These are phyloP conservation scores for Ustanciosporium gigantosporum DNA, from an alignment of 1,284 basidiomycete genomes.

Conservation along the genomic window DNA sequence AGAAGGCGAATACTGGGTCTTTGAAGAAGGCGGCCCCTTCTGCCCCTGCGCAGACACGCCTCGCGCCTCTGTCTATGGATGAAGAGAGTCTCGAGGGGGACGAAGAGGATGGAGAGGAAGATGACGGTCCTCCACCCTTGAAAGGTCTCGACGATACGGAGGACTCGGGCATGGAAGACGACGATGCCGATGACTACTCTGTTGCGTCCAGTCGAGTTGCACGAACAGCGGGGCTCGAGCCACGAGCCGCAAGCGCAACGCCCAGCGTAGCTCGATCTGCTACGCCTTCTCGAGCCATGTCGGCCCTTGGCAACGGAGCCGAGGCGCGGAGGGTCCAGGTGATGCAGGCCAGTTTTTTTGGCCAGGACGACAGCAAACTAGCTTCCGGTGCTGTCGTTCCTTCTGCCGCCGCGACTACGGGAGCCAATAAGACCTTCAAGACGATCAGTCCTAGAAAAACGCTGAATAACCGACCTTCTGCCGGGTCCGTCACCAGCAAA, in stretches of 20 bases:
- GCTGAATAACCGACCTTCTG: background rate
- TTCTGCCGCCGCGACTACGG: conserved; percentile 19
- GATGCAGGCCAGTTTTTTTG: conserved; percentile 61
- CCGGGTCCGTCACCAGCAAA: conserved; percentile 1
- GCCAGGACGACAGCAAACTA: conserved; percentile 47
- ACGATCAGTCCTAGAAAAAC: conserved; percentile 15
- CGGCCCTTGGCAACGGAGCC: conserved; percentile 31
- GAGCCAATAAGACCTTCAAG: conserved; percentile 26
- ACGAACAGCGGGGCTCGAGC: background rate
- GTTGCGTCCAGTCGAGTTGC: conserved; percentile 1
- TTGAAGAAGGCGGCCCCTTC: background rate
- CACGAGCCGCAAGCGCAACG: background rate
- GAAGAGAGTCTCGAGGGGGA: conserved; percentile 13
- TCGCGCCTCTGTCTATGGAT: conserved; percentile 18
- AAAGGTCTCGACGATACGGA: conserved; percentile 18
- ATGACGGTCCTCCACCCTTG: conserved; percentile 41
- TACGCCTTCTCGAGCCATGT: conserved; percentile 33
- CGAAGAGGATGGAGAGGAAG: conserved; percentile 26
- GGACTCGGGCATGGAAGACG: conserved; percentile 35
- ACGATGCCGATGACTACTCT: conserved; percentile 5
- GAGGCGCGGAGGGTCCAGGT: conserved; percentile 56
- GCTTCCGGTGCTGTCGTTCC: conserved; percentile 45
- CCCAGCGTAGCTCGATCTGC: conserved; percentile 2
- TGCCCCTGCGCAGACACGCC: conserved; percentile 23
- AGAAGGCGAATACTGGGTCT: conserved; percentile 6